Percentiles rank a stretch among this genome's conserved stretches.
phyloP scores from a whole-genome alignment of 768 basidiomycete genomes.

The Boletellus ananiceps region DNA sequence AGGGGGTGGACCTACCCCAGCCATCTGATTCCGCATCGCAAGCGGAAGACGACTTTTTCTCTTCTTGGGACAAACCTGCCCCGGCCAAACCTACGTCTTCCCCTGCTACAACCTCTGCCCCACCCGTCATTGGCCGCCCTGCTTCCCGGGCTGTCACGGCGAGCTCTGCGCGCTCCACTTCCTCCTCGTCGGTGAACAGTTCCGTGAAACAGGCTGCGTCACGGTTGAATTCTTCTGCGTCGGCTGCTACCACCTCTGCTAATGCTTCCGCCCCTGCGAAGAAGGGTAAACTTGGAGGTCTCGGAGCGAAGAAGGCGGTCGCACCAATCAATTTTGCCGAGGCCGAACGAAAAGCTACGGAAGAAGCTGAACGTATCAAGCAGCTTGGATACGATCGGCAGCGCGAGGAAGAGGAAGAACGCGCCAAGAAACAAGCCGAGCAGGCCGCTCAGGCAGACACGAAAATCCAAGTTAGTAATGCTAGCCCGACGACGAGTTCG shows the following conservation, averaged over 20 bases:
- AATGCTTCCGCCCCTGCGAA: conserved; percentile 38
- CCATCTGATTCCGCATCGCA: conserved; percentile 39
- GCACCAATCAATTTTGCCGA: conserved; percentile 88
- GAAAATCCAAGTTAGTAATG: conserved; percentile 28
- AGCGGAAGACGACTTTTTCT: conserved; percentile 91
- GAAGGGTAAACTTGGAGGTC: conserved; percentile 67
- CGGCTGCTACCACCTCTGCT: conserved; percentile 27
- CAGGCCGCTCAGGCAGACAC: conserved; percentile 31
- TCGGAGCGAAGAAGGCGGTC: conserved; percentile 86
- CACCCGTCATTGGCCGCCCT: conserved; percentile 57
- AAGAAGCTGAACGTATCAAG: conserved; percentile 90
- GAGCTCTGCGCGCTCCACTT: conserved; percentile 50
- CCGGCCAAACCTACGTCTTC: conserved; percentile 51
- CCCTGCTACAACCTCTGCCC: conserved; percentile 46
- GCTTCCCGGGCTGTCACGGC: conserved; percentile 63
- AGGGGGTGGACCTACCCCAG: conserved; percentile 58
- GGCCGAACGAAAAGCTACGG: conserved; percentile 83
- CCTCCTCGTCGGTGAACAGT: conserved; percentile 28
- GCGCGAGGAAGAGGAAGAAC: conserved; percentile 80
- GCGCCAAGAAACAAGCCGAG: conserved; percentile 58
- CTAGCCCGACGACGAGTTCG: conserved; percentile 21
- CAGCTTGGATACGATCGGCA: conserved; percentile 88
- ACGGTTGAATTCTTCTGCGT: conserved; percentile 40
- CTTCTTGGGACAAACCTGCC: conserved; percentile 87
- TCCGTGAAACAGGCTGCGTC: conserved; percentile 39